phyloP scores from a whole-genome alignment of 2,329 filamentous ascomycete species.

The Pseudogymnoascus sp. region DNA sequence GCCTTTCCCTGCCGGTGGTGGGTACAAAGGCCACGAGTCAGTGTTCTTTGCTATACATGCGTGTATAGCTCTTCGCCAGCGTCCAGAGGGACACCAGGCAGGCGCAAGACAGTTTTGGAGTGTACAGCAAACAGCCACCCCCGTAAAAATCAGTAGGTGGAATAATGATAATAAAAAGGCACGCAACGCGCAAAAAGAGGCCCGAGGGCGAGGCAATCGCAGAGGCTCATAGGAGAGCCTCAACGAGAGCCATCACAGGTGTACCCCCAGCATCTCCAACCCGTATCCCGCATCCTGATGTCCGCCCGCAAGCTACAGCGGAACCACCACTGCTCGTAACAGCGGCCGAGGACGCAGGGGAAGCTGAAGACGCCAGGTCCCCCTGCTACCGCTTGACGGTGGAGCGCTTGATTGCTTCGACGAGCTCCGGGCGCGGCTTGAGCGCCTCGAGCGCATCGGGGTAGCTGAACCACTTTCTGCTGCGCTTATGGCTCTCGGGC shows the following conservation, averaged over 20 bases:
- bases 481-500: constrained; percentile 90
- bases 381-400: constrained; percentile 32
- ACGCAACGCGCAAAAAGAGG: neutral
- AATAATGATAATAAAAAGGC: neutral
- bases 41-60: neutral
- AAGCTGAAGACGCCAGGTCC: constrained; percentile 28
- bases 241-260: constrained; percentile 14
- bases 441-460: constrained; percentile 71
- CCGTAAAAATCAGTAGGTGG: neutral
- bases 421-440: constrained; percentile 70
- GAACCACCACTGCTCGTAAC: neutral
- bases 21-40: neutral
- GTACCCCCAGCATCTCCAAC: neutral
- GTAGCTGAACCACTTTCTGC: constrained; percentile 84
- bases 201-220: neutral
- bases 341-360: neutral
- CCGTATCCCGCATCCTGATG: neutral
- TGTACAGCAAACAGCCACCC: neutral
- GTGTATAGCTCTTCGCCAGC: neutral
- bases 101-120: neutral
- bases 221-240: neutral
- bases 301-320: neutral
- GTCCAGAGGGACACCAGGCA: neutral
- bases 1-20: neutral
- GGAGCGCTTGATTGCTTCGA: constrained; percentile 74